These are phyloP conservation scores for Fusarium buxicola DNA, from an alignment of 2,329 filamentous ascomycete species.

Conservation along the genomic window DNA sequence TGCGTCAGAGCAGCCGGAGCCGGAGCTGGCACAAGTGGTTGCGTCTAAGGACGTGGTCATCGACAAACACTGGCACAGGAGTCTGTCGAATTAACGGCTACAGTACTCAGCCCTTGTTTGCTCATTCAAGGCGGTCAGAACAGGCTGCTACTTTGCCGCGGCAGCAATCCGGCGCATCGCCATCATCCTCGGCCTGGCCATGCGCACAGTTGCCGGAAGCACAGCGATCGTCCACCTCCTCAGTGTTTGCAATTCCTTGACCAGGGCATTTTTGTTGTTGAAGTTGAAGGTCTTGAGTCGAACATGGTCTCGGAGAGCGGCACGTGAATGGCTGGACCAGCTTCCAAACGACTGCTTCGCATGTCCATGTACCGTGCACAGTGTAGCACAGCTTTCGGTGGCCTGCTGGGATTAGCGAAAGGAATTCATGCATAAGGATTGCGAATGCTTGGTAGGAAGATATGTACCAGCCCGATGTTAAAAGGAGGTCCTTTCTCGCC, in stretches of 20 bases:
- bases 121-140: slow-evolving; percentile 56
- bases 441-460: background rate
- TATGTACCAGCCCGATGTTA: background rate
- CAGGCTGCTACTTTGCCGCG: slow-evolving; percentile 54
- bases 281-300: background rate
- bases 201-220: background rate
- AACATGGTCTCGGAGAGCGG: background rate
- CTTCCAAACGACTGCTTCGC: too few relatives aligned
- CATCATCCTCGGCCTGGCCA: background rate
- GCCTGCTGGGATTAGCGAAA: too few relatives aligned
- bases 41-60: background rate
- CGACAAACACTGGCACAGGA: background rate
- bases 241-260: background rate
- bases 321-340: slow-evolving; percentile 25
- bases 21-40: background rate
- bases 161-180: slow-evolving; percentile 52
- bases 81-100: background rate
- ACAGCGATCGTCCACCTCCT: slow-evolving; percentile 2
- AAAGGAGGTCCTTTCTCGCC: background rate
- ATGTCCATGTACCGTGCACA: too few relatives aligned
- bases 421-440: too few relatives aligned
- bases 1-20: slow-evolving; percentile 24
- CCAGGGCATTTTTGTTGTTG: background rate
- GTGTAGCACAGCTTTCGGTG: too few relatives aligned
- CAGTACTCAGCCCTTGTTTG: slow-evolving; percentile 12